These are phyloP conservation scores for Chytridiales sp. DNA, from an alignment of 371 early-diverging fungal genomes.

Conservation along the genomic window DNA sequence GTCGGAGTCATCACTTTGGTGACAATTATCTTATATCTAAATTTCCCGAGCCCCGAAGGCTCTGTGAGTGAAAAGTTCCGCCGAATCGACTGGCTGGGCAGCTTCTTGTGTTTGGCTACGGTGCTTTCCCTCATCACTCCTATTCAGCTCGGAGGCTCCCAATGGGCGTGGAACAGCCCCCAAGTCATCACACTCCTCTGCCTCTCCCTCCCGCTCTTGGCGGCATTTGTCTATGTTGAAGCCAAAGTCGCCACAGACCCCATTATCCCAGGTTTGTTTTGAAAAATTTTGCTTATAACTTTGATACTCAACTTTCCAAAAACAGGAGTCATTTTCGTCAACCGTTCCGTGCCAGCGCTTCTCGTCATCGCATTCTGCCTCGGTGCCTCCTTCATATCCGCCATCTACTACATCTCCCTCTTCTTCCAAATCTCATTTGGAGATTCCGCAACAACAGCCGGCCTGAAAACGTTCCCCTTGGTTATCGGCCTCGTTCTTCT, in stretches of 20 bases:
- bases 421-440: slow-evolving; percentile 30
- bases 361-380: slow-evolving; percentile 52
- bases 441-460: slow-evolving; percentile 41
- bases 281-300: too few relatives aligned
- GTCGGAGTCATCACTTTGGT: slow-evolving; percentile 53
- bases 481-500: slow-evolving; percentile 55
- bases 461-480: slow-evolving; percentile 63
- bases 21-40: slow-evolving; percentile 53
- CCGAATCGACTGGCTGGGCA: slow-evolving; percentile 60
- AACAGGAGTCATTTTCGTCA: slow-evolving; percentile 33
- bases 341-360: slow-evolving; percentile 39
- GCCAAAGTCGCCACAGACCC: slow-evolving; percentile 37
- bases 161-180: slow-evolving; percentile 35
- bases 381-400: slow-evolving; percentile 57
- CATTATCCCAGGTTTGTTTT: too few relatives aligned
- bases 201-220: slow-evolving; percentile 26
- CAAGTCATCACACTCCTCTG: slow-evolving; percentile 31
- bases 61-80: slow-evolving; percentile 6
- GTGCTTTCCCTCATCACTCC: slow-evolving; percentile 28
- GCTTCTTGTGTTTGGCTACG: slow-evolving; percentile 17
- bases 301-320: too few relatives aligned
- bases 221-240: slow-evolving; percentile 36
- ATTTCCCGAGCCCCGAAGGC: slow-evolving; percentile 30
- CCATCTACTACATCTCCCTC: slow-evolving; percentile 22
- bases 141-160: slow-evolving; percentile 30